A percentile compares a stretch with the other conserved stretches of the same genome.
Conservation (phyloP, 768 basidiomycete species). For the Infundibulicybe gibba region DNA sequence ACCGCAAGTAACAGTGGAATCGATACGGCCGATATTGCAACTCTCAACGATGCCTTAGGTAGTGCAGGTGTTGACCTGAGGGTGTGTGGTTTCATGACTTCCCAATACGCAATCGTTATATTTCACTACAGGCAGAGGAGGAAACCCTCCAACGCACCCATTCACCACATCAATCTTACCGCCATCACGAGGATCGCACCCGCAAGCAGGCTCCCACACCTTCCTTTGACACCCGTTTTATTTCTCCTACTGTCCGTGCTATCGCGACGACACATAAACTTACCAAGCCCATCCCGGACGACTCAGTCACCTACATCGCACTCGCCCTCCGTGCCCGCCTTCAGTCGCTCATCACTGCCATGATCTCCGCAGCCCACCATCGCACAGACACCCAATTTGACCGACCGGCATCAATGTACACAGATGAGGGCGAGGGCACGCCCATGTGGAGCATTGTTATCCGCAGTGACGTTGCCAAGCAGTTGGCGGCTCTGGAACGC, state of each 20-base stretch:
- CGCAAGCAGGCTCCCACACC: slow-evolving; percentile 71
- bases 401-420: slow-evolving; percentile 61
- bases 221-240: slow-evolving; percentile 61
- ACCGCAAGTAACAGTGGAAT: slow-evolving; percentile 29
- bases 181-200: slow-evolving; percentile 73
- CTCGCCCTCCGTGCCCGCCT: slow-evolving; percentile 75
- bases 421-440: slow-evolving; percentile 36
- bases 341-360: slow-evolving; percentile 61
- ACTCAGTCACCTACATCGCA: slow-evolving; percentile 73
- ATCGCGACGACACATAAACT: slow-evolving; percentile 69
- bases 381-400: slow-evolving; percentile 71
- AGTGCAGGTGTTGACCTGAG: slow-evolving; percentile 86
- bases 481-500: slow-evolving; percentile 70
- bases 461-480: slow-evolving; percentile 76
- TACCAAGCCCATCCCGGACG: slow-evolving; percentile 55
- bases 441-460: slow-evolving; percentile 86
- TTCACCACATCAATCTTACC: slow-evolving; percentile 58
- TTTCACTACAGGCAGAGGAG: slow-evolving; percentile 68
- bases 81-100: slow-evolving; percentile 33
- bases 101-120: not conserved
- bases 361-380: slow-evolving; percentile 67
- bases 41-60: slow-evolving; percentile 79
- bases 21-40: slow-evolving; percentile 72
- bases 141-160: slow-evolving; percentile 70
- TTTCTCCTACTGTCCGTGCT: slow-evolving; percentile 65